Conservation (phyloP, 75 land plant genomes). For the Isoetes taiwanensis region DNA sequence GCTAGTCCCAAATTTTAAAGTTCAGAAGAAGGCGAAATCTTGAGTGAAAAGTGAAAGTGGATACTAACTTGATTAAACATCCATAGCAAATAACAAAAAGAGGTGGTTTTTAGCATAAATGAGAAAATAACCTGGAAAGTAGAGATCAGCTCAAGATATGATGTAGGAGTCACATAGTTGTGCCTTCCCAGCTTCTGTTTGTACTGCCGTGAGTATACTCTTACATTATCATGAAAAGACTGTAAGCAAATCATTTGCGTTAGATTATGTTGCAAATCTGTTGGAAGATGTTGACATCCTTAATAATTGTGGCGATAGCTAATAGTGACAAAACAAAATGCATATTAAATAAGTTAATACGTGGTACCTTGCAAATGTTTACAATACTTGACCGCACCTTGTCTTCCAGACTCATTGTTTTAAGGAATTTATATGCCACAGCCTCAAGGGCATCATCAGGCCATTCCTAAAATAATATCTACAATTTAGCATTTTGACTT, state of each 20-base stretch:
- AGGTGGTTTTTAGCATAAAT: background rate
- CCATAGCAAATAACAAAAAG: background rate
- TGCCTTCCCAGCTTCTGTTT: constrained; percentile 24
- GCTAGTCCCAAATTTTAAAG: no score
- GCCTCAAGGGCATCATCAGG: constrained; percentile 35
- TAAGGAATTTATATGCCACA: constrained; percentile 28
- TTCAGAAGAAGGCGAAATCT: no score
- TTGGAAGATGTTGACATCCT: background rate
- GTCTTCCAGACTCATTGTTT: constrained; percentile 19
- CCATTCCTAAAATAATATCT: no score
- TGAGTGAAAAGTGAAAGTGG: background rate
- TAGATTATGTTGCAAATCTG: no score
- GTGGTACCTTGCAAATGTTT: constrained; percentile 23
- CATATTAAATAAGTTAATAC: background rate
- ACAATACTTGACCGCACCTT: constrained; percentile 19
- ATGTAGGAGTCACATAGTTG: constrained; percentile 33
- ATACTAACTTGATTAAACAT: no score
- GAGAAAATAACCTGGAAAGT: constrained; percentile 22
- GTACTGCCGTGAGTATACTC: constrained; percentile 22
- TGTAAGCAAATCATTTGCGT: no score
- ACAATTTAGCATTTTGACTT: no score
- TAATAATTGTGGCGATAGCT: background rate
- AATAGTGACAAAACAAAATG: background rate
- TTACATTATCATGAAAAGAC: constrained; percentile 31
- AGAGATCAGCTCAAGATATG: constrained; percentile 25